Base-by-base conservation (phyloP, 208 protist genomes). In the Leishmania guyanensis region DNA sequence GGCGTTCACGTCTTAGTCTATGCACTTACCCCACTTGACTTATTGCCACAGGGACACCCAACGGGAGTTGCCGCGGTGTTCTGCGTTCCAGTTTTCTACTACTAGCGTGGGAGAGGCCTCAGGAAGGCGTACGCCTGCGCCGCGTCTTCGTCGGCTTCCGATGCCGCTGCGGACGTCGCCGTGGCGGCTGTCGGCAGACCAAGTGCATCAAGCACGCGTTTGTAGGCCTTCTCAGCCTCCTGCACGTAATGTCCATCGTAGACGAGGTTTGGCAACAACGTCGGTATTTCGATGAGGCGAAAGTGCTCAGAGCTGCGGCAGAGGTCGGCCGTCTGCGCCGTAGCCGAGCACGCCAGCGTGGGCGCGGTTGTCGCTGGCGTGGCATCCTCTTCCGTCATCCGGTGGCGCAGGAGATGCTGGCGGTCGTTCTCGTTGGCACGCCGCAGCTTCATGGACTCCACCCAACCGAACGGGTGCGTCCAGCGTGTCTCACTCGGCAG, bases 191-290 rank as follows among this genome's bases (percentile, higher is more conserved):
- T 22, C 53, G 60, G 39, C 5, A 81, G 43, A 29, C 75, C 80
- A 22, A 95, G 87, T 10, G 77, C 72, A 29, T 10, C 56, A 8
- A 94, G 56, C 73, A 95, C 88, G 0, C 1, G 33, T n/a, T 84
- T 82, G 75, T 92, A 94, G 29, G 85, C 92, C 36, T 53, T 51
- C 68, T 80, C 78, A 9, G 92, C 90, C 10, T 56, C 71, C 33
- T 86, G 53, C 66, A 94, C 2, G 83, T 92, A 93, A 53, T 89
- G 85, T 0, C 90, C 86, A 77, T 92, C 91, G 81, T 96, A 86
- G 48, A 91, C 79, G 22, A 91, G 74, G 79, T 90, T 91, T 3
- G 82, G 81, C 73, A 88, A 86, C 48, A 96, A 79, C n/a, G 90
- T 87, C n/a, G 88, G 89, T 48, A 96, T 85, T 6, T 78, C 43